Evolutionary conservation across 2,329 filamentous ascomycete genomes (phyloP).

Genomic region (Conoideocrella luteorostrata): DNA sequence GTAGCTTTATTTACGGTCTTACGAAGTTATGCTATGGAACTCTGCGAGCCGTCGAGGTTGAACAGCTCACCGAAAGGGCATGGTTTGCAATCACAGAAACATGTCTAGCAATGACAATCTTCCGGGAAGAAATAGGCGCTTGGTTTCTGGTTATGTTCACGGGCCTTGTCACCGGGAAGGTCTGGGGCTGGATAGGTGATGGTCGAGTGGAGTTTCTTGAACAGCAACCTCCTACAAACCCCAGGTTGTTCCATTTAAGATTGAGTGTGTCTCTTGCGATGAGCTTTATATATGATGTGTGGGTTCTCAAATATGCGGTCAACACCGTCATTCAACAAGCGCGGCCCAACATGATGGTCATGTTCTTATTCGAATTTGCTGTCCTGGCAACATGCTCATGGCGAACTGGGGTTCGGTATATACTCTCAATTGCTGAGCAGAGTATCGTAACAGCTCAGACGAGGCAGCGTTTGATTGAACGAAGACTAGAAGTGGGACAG

Average conservation of each 20-base stretch:
- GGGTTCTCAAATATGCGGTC: conserved; percentile 75
- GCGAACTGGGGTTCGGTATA: conserved; percentile 73
- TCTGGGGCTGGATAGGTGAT: conserved; percentile 98
- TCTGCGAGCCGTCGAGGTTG: conserved; percentile 87
- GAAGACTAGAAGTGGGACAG: conserved; percentile 60
- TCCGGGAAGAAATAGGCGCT: conserved; percentile 87
- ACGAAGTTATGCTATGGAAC: conserved; percentile 87
- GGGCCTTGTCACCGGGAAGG: conserved; percentile 82
- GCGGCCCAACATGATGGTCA: conserved; percentile 98
- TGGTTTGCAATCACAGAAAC: conserved; percentile 99
- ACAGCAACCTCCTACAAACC: conserved; percentile 88
- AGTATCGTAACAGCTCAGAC: conserved; percentile 71
- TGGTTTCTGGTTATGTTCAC: conserved; percentile 98
- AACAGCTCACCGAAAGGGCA: conserved; percentile 93
- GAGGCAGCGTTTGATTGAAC: conserved; percentile 57
- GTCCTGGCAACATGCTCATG: conserved; percentile 74
- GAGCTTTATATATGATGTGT: conserved; percentile 72
- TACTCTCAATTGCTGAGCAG: conserved; percentile 70
- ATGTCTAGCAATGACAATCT: conserved; percentile 95
- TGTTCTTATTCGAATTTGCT: conserved; percentile 98
- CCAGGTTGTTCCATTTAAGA: conserved; percentile 77
- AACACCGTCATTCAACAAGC: conserved; percentile 79
- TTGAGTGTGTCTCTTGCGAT: conserved; percentile 72
- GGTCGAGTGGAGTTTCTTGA: conserved; percentile 90
- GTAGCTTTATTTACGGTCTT: conserved; percentile 75